Base-by-base conservation (phyloP, 768 basidiomycete genomes). In the Cubamyces lactineus region DNA sequence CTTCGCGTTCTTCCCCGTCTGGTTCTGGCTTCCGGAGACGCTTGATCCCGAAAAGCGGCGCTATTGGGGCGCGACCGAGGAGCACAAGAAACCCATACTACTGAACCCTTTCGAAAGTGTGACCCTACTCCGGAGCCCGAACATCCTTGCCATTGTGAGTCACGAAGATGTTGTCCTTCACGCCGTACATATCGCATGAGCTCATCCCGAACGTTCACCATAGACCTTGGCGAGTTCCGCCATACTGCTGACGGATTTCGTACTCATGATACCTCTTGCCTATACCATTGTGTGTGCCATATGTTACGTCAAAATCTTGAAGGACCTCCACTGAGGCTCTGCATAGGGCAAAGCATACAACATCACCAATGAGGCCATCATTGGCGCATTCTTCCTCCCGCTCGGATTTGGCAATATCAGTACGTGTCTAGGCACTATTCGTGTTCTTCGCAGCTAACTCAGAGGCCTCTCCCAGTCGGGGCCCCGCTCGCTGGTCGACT, bases 321-420 rank as follows among this genome's bases (percentile, higher is more conserved):
- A 24, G 9, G 3, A 3, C 28, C 28, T 8, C 3, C 43, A n/a
- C 26, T 49, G 16, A 49, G 5, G 39, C 3, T 24, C 53, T 13
- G 16, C 8, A 13, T 50, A 91, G 88, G 89, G 86, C 5, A 74
- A 71, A 19, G 76, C 77, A 28, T 89, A 88, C 68, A 70, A 76
- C 34, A 83, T 89, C 51, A 73, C 74, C 2, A 87, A 85, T 66
- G 80, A 84, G 65, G 84, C 82, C 0, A 57, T 84, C 13, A 79
- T 88, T 48, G 86, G 87, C 3, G 79, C 82, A 0, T 85, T 84
- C 64, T 87, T 86, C 73, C 69, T 86, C 1, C 86, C 86, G 0
- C 72, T 74, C n/a, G 87, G 86, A 3, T 41, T 86, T 11, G 87
- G 86, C 11, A 84, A 84, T 65, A 79, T 84, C 61, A 72, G 86